Evolutionary conservation across 176 grass and related monocot species (phyloP), one percentile per base, ranked within the genome.

Genomic region (Eremochloa ophiuroides): DNA sequence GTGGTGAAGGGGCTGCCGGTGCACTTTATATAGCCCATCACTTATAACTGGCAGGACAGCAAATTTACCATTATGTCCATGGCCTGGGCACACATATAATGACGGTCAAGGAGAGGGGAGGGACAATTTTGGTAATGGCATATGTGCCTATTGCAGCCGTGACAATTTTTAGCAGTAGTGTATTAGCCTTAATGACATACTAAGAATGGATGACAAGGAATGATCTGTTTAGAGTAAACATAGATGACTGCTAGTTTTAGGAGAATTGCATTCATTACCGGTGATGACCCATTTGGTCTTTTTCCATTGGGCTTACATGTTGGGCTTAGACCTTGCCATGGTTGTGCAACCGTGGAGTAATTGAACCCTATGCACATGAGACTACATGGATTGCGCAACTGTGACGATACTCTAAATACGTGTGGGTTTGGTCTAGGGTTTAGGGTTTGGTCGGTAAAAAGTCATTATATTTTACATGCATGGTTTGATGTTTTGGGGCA

Each of bases 11-110:
- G n/a, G n/a, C n/a, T n/a, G n/a, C n/a, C n/a, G n/a, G n/a, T 2
- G 10, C 25, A 11, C 25, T 6, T 77, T 37, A 37, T 37, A 77
- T 77, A 77, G 8, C 14, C 4, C 4, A n/a, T n/a, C n/a, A n/a
- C n/a, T n/a, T n/a, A n/a, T n/a, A n/a, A n/a, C n/a, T 12, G 34
- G 13, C 58, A 39, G 15, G 0, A 8, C 3, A 15, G 22, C 16
- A 9, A 0, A 12, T 58, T 87, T 60, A 87, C 78, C 29, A 0
- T 4, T 6, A 25, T 62, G 11, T 62, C 78, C 77, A 31, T 6
- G 11, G 5, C 2, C 0, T 1, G 0, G 38, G 25, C 10, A 2
- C 0, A 4, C 34, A 39, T 37, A n/a, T n/a, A n/a, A n/a, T n/a
- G 64, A 38, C 1, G 6, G 16, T 15, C 56, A 5, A 5, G 7